Base-by-base conservation (phyloP, 257 asterid genomes). In the Orobanche coerulescens region DNA sequence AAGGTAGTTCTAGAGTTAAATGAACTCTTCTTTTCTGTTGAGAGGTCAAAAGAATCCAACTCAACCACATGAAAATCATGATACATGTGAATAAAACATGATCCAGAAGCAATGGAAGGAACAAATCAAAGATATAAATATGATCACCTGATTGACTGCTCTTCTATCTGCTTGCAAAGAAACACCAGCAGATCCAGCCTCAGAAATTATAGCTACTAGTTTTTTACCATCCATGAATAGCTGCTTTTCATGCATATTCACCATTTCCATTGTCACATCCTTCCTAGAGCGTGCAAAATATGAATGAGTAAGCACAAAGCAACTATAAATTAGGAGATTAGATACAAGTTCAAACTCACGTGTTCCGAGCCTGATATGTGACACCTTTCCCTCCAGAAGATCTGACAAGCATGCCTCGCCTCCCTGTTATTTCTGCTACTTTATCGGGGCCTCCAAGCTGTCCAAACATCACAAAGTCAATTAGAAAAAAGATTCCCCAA, bases 141-240 rank as follows among this genome's bases (percentile, higher is more conserved):
- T 26, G 28, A 73, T 58, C 49, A 89, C 98, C 96, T 93, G 97
- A 85, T 93, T 93, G 72, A 75, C 63, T 7, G 83, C 95, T 84
- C 98, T 82, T 76, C 88, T 86, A 74, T 93, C 98, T 53, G 98
- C 95, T 83, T 93, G 98, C 79, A 93, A 84, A 69, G 98, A 93
- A 83, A 93, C 98, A 73, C 97, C 98, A 68, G 97, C 97, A 48
- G 96, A 93, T 67, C 98, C 98, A 81, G 97, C 98, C 88, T 89
- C 98, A 36, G 98, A 93, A 53, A 93, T 93, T 50, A 93, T 86
- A 61, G 98, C 98, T 52, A 86, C 86, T 25, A 86, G 71, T 73
- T 93, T 93, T 78, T 89, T 83, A 42, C 95, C 97, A 69, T 85
- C 91, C 98, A 93, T 93, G 72, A 93, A 93, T 18, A 84, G 82